Base-by-base conservation (phyloP, 352 stramenopile species). In the Stramenopiles sp. region DNA sequence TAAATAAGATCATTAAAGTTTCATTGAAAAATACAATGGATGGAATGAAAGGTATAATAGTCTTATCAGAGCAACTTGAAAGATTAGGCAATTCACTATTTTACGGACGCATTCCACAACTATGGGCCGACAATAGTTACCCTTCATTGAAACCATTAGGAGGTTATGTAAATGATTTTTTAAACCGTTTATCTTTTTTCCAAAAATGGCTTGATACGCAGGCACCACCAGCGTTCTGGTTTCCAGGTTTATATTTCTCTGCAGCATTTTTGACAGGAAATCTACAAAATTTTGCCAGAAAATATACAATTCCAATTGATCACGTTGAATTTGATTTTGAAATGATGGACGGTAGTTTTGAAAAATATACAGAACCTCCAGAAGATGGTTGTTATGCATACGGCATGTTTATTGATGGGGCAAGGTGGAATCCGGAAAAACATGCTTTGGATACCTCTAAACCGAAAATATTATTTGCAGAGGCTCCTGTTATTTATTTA, bases 51-150 rank as follows among this genome's bases (percentile, higher is more conserved):
- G 94, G 94, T 0, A 86, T 93, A 0, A 92, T 97, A 0, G 88
- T 97, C n/a, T 96, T 98, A 74, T 98, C 93, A 0, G 88, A 91
- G 0, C 92, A 97, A 78, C 86, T 98, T 0, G 94, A 98, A 81
- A 88, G 90, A 20, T 88, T 97, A 7, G 97, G 96, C 82, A 87
- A 96, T 32, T 90, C 90, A 6, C 81, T 98, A 80, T 80, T 97
- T 1, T 81, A 94, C 0, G 90, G 90, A 0, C 89, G 85, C 20
- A 92, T 96, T 31, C 94, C 94, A 4, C 85, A 86, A 20, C 88
- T 89, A 0, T 98, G 94, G 94, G 82, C 53, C 63, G 88, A 89
- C 69, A 94, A 92, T 76, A 97, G 90, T 78, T 98, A 98, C 79
- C 94, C 93, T 29, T 96, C 89, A 38, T 84, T 97, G 30, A 98